These are phyloP conservation scores for Schizochytrium sp. DNA, from an alignment of 108 stramenopile genomes.

Conservation along the genomic window DNA sequence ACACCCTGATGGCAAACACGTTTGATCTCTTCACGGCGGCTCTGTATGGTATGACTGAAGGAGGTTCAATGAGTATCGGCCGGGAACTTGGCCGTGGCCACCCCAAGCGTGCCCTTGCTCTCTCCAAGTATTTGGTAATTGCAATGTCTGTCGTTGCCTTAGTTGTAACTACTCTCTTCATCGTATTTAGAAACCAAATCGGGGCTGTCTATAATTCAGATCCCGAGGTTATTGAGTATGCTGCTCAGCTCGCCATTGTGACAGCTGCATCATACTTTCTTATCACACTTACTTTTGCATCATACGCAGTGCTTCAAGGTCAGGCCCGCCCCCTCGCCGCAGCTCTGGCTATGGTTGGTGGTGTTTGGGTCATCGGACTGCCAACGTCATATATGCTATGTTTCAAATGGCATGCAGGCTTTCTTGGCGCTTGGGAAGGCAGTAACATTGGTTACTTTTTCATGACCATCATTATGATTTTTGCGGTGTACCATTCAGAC, in stretches of 20 bases:
- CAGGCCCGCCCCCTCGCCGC: conserved; percentile 35
- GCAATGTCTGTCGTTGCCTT: background rate
- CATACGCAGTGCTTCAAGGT: conserved; percentile 16
- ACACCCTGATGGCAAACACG: conserved; percentile 35
- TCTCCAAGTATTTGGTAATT: background rate
- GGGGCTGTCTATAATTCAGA: conserved; percentile 11
- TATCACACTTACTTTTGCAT: background rate
- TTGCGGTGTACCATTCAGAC: conserved; percentile 14
- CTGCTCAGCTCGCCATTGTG: background rate
- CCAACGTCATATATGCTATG: conserved; percentile 23
- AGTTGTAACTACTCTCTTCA: background rate
- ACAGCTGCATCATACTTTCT: conserved; percentile 22
- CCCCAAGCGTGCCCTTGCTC: background rate
- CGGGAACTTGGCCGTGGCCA: conserved; percentile 37
- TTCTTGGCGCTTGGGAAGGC: conserved; percentile 28
- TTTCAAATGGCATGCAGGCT: conserved; percentile 17
- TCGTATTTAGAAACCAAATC: background rate
- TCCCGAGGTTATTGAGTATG: conserved; percentile 14
- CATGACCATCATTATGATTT: conserved; percentile 47
- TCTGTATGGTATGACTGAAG: conserved; percentile 50
- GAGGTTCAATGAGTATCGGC: conserved; percentile 50
- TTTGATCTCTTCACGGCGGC: conserved; percentile 40
- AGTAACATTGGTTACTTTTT: conserved; percentile 29
- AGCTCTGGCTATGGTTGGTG: conserved; percentile 17
- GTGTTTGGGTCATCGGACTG: conserved; percentile 47